phyloP scores from a whole-genome alignment of 805 yeast genomes.

The Saccharomycopsis fodiens region DNA sequence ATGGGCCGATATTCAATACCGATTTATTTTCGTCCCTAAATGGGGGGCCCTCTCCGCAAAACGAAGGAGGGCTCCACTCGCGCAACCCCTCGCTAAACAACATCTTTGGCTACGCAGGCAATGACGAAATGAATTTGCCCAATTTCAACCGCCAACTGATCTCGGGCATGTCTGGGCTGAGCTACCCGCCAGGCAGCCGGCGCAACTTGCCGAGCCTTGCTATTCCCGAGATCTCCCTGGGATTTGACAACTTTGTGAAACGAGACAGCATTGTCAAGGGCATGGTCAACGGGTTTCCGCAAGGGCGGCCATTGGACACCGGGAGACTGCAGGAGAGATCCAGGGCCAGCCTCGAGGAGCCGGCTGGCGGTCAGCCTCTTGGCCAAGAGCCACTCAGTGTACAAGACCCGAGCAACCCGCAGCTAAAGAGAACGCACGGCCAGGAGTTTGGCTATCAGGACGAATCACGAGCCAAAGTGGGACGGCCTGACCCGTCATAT shows the following conservation, averaged over 20 bases:
- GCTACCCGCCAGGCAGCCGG: background rate
- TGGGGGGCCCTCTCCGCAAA: constrained; percentile 10
- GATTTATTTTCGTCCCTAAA: constrained; percentile 16
- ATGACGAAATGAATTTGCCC: background rate
- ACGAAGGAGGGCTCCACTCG: constrained; percentile 6
- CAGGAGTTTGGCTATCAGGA: constrained; percentile 12
- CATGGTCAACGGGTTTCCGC: constrained; percentile 17
- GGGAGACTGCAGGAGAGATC: too few species aligned
- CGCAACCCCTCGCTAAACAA: constrained; percentile 15
- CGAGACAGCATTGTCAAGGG: constrained; percentile 27
- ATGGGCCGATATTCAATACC: constrained; percentile 18
- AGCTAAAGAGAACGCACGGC: constrained; percentile 10
- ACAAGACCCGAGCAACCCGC: background rate
- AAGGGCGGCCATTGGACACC: constrained; percentile 1
- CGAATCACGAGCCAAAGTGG: background rate
- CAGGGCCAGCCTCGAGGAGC: constrained; percentile 3
- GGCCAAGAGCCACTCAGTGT: too few species aligned
- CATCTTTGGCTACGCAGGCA: constrained; percentile 11
- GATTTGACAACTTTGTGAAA: constrained; percentile 31
- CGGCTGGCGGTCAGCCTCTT: background rate
- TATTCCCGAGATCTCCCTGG: constrained; percentile 24
- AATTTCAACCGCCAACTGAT: constrained; percentile 6
- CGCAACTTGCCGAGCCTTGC: constrained; percentile 25
- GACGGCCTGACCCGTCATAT: background rate
- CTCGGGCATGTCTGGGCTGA: constrained; percentile 2